phyloP scores from a whole-genome alignment of 164 flowering plant species.

The Tetrastigma voinierianum region DNA sequence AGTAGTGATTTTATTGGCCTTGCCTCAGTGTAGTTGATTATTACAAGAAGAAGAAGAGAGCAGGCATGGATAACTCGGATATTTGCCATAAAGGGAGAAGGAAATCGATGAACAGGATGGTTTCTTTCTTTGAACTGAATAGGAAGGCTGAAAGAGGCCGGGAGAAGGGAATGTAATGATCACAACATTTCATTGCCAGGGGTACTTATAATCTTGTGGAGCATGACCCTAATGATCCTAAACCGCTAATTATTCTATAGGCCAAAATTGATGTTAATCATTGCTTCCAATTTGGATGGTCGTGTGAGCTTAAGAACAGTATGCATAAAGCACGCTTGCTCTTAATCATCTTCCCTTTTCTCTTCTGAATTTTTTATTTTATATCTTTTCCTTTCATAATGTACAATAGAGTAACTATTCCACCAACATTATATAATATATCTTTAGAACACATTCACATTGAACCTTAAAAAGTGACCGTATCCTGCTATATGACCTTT shows the following conservation, averaged over 20 bases:
- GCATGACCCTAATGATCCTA: too few relatives aligned
- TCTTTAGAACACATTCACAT: not conserved
- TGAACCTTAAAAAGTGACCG: too few relatives aligned
- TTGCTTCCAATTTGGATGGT: too few relatives aligned
- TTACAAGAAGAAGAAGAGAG: slow-evolving; percentile 19
- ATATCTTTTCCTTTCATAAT: too few relatives aligned
- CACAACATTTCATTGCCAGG: not conserved
- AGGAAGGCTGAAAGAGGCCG: not conserved
- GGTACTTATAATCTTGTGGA: not conserved
- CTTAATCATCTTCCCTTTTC: too few relatives aligned
- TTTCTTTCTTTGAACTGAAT: not conserved
- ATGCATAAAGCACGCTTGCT: too few relatives aligned
- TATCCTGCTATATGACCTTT: slow-evolving; percentile 2
- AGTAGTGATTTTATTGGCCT: slow-evolving; percentile 18
- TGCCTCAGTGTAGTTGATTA: slow-evolving; percentile 19
- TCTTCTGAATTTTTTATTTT: too few relatives aligned
- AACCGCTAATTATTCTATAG: too few relatives aligned
- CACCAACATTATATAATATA: not conserved
- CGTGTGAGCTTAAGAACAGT: too few relatives aligned
- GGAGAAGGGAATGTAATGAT: not conserved
- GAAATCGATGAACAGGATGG: not conserved
- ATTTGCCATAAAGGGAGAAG: slow-evolving; percentile 11
- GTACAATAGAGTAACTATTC: too few relatives aligned
- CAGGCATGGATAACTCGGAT: not conserved
- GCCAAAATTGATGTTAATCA: too few relatives aligned